Base-by-base conservation (phyloP, 306 rosid genomes). In the Vachellia pachyceras region DNA sequence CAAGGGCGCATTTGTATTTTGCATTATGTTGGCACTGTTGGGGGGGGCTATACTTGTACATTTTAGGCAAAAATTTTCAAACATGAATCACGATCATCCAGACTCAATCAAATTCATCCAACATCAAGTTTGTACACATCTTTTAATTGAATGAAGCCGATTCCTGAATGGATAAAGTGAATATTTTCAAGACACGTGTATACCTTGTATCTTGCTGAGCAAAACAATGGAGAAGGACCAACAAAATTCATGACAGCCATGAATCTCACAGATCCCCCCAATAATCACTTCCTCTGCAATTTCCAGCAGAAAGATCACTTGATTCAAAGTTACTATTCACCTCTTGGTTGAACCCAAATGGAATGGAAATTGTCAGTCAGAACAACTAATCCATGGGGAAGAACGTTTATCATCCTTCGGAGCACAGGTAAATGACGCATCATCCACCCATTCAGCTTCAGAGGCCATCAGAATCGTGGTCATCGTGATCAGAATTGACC, bases 381-480 rank as follows among this genome's bases (percentile, higher is more conserved):
- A 83, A 57, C 73, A 73, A 58, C 85, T 75, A 57, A 29, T 37
- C 39, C 20, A 10, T 6, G 65, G 49, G 70, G 47, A 70, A 25
- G 11, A 70, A 72, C 8, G 41, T 20, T 42, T 5, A 13, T 75
- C 12, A 75, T 58, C 81, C 61, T 78, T 61, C 68, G 40, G n/a
- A 84, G 55, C 88, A 86, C 76, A 63, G 69, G 76, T 77, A 87
- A 79, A 86, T 6, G 76, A 49, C 13, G 84, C 80, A 76, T 85
- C 93, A 71, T 36, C 65, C 65, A 73, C 10, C 44, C 46, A 18
- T 88, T 87, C 6, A 83, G 37, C 25, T 88, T 52, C 80, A 85
- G 1, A 90, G 86, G 73, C 90, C 87, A 14, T 84, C 66, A 39
- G 80, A 84, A 64, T 82, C 86, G 23, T 86, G 84, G 75, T 87